phyloP scores from a whole-genome alignment of 1,284 basidiomycete species.

The Fomitopsis schrenkii region DNA sequence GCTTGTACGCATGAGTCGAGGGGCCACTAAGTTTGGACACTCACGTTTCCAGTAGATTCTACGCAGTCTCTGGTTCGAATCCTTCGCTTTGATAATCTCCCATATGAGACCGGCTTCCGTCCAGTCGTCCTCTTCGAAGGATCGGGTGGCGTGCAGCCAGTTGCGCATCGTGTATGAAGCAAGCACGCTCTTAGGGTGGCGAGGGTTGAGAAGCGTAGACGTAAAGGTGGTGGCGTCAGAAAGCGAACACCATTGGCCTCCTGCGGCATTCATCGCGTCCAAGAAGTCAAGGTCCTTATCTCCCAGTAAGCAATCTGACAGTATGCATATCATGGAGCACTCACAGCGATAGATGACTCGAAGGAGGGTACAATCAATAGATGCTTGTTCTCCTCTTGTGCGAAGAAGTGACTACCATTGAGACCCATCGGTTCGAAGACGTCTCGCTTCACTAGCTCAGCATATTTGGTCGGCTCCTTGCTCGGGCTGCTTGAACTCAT shows the following conservation, averaged over 20 bases:
- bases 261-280: conserved; percentile 38
- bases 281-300: conserved; percentile 35
- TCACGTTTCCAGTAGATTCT: conserved; percentile 34
- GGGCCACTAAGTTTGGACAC: background rate
- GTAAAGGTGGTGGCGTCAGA: conserved; percentile 38
- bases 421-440: conserved; percentile 19
- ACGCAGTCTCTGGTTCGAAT: conserved; percentile 32
- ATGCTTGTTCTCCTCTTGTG: conserved; percentile 15
- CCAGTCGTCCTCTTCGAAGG: conserved; percentile 31
- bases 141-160: conserved; percentile 40
- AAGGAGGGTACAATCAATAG: conserved; percentile 15
- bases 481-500: conserved; percentile 20
- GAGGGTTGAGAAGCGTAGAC: conserved; percentile 40
- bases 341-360: conserved; percentile 16
- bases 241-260: conserved; percentile 46
- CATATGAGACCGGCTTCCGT: conserved; percentile 44
- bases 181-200: conserved; percentile 31
- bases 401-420: conserved; percentile 20
- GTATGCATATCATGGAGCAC: background rate
- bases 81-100: conserved; percentile 39
- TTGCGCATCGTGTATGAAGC: conserved; percentile 32
- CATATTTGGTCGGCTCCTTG: conserved; percentile 28
- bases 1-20: background rate
- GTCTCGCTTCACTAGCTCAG: conserved; percentile 40
- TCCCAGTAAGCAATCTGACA: background rate